Base-by-base conservation (phyloP, 129 eudicot species). In the Deinandra increscens region DNA sequence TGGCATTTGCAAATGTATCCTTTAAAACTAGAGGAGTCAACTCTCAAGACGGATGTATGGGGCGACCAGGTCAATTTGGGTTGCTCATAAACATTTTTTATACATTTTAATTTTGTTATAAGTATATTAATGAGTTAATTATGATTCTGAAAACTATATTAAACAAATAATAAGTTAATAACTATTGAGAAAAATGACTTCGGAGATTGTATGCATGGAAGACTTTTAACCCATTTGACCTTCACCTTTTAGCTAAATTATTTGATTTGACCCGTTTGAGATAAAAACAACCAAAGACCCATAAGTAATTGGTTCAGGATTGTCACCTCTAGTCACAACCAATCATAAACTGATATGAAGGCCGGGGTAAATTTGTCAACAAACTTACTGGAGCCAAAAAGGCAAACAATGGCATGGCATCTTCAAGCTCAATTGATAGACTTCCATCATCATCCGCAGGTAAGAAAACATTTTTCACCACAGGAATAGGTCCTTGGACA, bases 401-500 rank as follows among this genome's bases (percentile, higher is more conserved):
- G 31, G 97, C 87, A 77, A 84, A 80, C 81, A 93, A 71, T 38
- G 98, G 97, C 97, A 93, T 89, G 74, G 79, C 97, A 93, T 93
- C 98, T 76, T 89, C 95, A 71, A 93, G 97, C 68, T 86, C 98
- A 66, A 93, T 79, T 33, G 86, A 63, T 51, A 83, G 64, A 49
- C 80, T 83, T 54, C 81, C 82, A 43, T 93, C 97, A 39, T 87
- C 49, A 49, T 89, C 96, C 15, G 88, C 80, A 12, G 86, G 89
- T 64, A 93, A 78, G 69, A 93, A 89, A 41, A 89, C 90, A 83
- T 89, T 89, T 81, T 93, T 93, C 75, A 89, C 98, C 72, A 93
- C 92, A 53, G 98, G 96, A 69, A 93, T 85, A 42, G 98, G 95
- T 69, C 98, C 98, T 79, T 93, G 98, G 69, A 93, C 97, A 74